Evolutionary conservation across 2,329 filamentous ascomycete species (phyloP), one percentile per base, ranked within the genome.

Genomic region (Zopfia rhizophila): DNA sequence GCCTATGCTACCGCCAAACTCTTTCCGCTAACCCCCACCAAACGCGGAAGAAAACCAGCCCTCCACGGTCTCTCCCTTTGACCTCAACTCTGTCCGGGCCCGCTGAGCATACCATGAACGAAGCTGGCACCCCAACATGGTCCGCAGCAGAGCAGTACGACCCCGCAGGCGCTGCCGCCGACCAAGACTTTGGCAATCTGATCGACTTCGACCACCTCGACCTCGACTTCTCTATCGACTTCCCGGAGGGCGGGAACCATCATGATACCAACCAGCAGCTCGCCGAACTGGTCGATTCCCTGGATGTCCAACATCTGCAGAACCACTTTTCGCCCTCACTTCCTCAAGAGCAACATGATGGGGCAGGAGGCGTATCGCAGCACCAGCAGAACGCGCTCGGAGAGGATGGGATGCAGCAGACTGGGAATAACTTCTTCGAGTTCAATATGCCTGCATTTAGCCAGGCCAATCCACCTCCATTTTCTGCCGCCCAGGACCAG

Each of bases 161-260:
- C 43, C 56, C 66, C 48, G 74, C 77, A 73, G 69, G 70, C 48
- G 58, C 67, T 25, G 60, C 70, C 24, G 65, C 72, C 21, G 67
- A 77, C 14, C 60, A 63, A 25, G 72, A 77, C 49, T 72, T 78
- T 41, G 67, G 63, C 45, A 72, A 70, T 47, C 65, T 78, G 32
- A 72, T 78, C 56, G 72, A 77, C 59, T 66, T 70, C 36, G 66
- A 64, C 48, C 54, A 60, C 45, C 45, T 60, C 45, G 61, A 68
- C 40, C 56, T 70, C 38, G 58, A 58, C 53, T 63, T 67, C 51
- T 56, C 56, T 49, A 55, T 61, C 43, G 61, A 60, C 38, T 68
- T 61, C 50, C 51, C 48, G 28, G 53, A 60, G 41, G 45, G 39
- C 52, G 46, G 39, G 45, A 44, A 27, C 18, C n/a, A 42, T 14